Base-by-base conservation (phyloP, 1,139 yeast species). In the Hansenula sp. region DNA sequence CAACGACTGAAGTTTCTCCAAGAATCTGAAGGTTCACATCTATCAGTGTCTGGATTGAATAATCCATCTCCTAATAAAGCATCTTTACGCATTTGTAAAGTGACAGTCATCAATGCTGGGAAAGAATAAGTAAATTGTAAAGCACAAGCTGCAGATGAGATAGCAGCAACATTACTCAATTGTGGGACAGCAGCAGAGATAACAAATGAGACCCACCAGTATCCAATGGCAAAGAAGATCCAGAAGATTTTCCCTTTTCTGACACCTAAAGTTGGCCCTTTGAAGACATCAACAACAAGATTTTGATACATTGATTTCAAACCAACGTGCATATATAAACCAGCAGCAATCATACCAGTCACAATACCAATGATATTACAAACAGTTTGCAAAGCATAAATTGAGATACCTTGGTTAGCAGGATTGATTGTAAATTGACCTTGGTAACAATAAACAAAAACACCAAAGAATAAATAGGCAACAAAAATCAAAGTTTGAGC, bases 101-200 rank as follows among this genome's bases (percentile, higher is more conserved):
- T 65, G 14, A 66, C 44, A 32, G 56, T 52, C 53, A 69, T 59
- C 27, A 66, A 43, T 32, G 68, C 67, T 33, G 75, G 75, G 60
- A 70, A 64, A 6, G 74, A 69, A 54, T 69, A 69, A 27, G 73
- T 62, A 58, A 70, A 69, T 51, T 70, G 71, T 44, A 69, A 53
- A 40, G 68, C 68, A 50, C 75, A 69, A 45, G 68, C 66, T 8
- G 79, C 75, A 41, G 79, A 79, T 13, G 76, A 73, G 45, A 75
- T 61, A 29, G 73, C 57, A 24, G 73, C 69, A 51, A 75, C 60
- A 6, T 74, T 56, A 26, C 66, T 66, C 56, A 75, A 69, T 46
- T 73, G 74, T 29, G 80, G 80, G 44, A 75, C 74, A 47, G 77
- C 77, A 42, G 77, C 70, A 30, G 78, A 79, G 50, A 75, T 51